phyloP scores from a whole-genome alignment of 2,329 filamentous ascomycete species.

The Lachnellula occidentalis region DNA sequence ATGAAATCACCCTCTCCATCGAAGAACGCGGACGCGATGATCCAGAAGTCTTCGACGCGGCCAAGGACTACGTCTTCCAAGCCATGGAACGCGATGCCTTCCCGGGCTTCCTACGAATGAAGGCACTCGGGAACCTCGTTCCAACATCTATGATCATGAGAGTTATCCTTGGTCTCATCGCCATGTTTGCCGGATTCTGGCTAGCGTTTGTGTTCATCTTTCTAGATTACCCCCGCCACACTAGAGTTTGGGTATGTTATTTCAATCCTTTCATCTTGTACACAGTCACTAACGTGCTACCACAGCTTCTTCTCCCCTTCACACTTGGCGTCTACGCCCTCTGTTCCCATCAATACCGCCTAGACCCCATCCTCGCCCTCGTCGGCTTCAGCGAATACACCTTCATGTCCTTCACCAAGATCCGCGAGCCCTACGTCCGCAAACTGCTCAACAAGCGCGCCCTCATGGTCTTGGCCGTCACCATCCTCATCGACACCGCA shows the following conservation, averaged over 20 bases:
- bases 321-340: slow-evolving; percentile 85
- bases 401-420: slow-evolving; percentile 82
- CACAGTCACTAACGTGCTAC: not conserved
- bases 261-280: not conserved
- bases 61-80: slow-evolving; percentile 99
- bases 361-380: slow-evolving; percentile 86
- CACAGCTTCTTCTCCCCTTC: slow-evolving; percentile 77
- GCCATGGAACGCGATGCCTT: slow-evolving; percentile 99
- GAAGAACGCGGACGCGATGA: slow-evolving; percentile 91
- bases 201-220: slow-evolving; percentile 90
- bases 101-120: slow-evolving; percentile 89
- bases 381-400: slow-evolving; percentile 95
- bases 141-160: slow-evolving; percentile 83
- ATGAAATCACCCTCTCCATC: slow-evolving; percentile 79
- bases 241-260: slow-evolving; percentile 74
- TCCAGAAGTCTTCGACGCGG: slow-evolving; percentile 92
- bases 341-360: slow-evolving; percentile 88
- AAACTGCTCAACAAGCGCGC: slow-evolving; percentile 80
- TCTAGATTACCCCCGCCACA: slow-evolving; percentile 67
- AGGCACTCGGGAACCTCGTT: slow-evolving; percentile 92
- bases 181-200: slow-evolving; percentile 93
- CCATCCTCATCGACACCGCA: slow-evolving; percentile 71
- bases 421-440: slow-evolving; percentile 87
- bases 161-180: slow-evolving; percentile 75
- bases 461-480: slow-evolving; percentile 71